Base-by-base conservation (phyloP, 106 monocot species). In the Dendrobium catenatum region DNA sequence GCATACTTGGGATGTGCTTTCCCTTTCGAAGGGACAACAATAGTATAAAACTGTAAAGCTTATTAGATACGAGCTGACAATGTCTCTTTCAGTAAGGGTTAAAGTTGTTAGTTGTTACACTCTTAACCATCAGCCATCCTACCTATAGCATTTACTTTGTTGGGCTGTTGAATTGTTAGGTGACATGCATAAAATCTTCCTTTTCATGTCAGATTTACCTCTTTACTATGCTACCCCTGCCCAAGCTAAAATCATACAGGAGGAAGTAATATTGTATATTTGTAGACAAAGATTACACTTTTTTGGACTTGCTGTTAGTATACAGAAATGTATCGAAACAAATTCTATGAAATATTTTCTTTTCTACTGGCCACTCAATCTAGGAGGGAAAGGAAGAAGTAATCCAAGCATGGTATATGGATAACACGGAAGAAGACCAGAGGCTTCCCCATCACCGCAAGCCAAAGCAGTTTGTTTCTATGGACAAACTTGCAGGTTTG, bases 361-460 rank as follows among this genome's bases (percentile, higher is more conserved):
- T 66, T 66, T 26, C n/a, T 22, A 37, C 70, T 70, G 70, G 4
- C 18, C 3, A 26, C 27, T 76, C 15, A 48, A 72, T 86, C 40
- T 55, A 96, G 95, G 95, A 93, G 79, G 89, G 89, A 64, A 93
- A 90, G 79, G 91, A 88, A 82, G 93, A 91, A 42, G 93, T 89
- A 43, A 79, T 93, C 78, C 88, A 95, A 87, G 98, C 98, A 16
- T 98, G 98, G 98, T 93, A 95, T 81, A 93, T 98, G 98, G 95
- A 98, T 86, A 89, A 98, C 72, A 87, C 84, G 78, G 87, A 89
- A 16, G 95, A 87, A 79, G 98, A 98, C 80, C 98, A 93, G 79
- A 93, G 93, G 81, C 91, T 98, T 87, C 98, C 98, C 68, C 98
- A 98, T 91, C 94, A 95, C 82, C 88, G 88, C 73, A 91, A 91